These are phyloP conservation scores for Kokia cookei DNA, from an alignment of 441 rosid species.

Conservation along the genomic window DNA sequence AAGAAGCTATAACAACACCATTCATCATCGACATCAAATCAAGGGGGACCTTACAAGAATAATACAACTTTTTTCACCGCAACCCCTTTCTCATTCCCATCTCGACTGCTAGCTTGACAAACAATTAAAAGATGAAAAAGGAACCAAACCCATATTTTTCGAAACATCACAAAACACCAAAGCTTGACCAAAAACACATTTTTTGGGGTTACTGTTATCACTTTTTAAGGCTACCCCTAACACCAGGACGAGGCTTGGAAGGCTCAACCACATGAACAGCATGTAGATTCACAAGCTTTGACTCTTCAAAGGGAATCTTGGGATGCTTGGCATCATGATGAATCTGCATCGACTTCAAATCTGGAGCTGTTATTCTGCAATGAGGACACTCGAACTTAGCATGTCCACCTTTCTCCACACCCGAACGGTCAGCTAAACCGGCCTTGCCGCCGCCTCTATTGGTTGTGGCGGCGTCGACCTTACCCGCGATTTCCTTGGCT, in stretches of 20 bases:
- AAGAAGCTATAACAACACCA: neutral
- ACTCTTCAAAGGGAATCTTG: conserved; percentile 73
- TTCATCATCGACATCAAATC: neutral
- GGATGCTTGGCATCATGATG: conserved; percentile 95
- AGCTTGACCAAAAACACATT: neutral
- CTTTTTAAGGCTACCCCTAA: conserved; percentile 68
- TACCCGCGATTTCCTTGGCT: conserved; percentile 83
- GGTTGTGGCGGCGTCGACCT: conserved; percentile 80
- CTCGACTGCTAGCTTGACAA: neutral
- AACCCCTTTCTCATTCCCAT: neutral
- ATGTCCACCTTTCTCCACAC: conserved; percentile 86
- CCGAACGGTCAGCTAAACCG: conserved; percentile 66
- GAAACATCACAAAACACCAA: neutral
- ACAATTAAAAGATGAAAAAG: neutral
- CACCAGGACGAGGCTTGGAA: conserved; percentile 47
- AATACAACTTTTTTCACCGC: neutral
- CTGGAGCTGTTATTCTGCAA: conserved; percentile 83
- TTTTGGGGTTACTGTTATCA: conserved; percentile 17
- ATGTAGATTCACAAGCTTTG: conserved; percentile 58
- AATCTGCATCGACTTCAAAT: conserved; percentile 92
- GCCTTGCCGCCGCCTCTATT: conserved; percentile 95
- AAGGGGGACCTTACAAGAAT: neutral
- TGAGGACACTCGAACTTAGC: conserved; percentile 92
- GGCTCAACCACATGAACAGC: conserved; percentile 10
- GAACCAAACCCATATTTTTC: neutral